Evolutionary conservation across 257 asterid genomes (phyloP).

Genomic region (Solanum chaucha): DNA sequence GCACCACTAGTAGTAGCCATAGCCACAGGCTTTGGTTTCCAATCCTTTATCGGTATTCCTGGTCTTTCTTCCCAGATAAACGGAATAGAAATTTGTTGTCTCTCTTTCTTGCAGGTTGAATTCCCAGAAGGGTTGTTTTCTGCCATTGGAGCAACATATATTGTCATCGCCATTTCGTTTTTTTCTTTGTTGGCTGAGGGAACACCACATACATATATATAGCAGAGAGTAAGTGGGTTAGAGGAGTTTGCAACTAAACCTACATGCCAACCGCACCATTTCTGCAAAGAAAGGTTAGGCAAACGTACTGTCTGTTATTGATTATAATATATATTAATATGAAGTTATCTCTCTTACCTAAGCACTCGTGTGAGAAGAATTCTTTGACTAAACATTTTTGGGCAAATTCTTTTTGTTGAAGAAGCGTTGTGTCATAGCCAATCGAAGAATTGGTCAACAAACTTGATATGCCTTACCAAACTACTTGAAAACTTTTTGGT

Average conservation of each 20-base stretch:
- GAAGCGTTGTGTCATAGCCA: not conserved
- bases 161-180: not conserved
- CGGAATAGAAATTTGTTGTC: slow-evolving; percentile 64
- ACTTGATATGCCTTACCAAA: not conserved
- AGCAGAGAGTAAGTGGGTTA: slow-evolving; percentile 39
- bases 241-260: slow-evolving; percentile 36
- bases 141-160: slow-evolving; percentile 33
- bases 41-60: slow-evolving; percentile 67
- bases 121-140: slow-evolving; percentile 24
- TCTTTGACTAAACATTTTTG: not conserved
- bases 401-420: not conserved
- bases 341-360: not conserved
- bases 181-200: not conserved
- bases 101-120: slow-evolving; percentile 35
- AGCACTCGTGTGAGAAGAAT: not conserved
- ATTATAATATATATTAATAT: not conserved
- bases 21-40: slow-evolving; percentile 36
- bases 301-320: slow-evolving; percentile 22
- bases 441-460: not conserved
- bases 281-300: slow-evolving; percentile 39
- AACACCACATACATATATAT: not conserved
- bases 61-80: slow-evolving; percentile 84
- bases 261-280: slow-evolving; percentile 42
- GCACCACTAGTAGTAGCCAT: not conserved
- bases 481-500: not conserved